These are phyloP conservation scores for Amanita subjunquillea DNA, from an alignment of 768 basidiomycete species.

Conservation along the genomic window DNA sequence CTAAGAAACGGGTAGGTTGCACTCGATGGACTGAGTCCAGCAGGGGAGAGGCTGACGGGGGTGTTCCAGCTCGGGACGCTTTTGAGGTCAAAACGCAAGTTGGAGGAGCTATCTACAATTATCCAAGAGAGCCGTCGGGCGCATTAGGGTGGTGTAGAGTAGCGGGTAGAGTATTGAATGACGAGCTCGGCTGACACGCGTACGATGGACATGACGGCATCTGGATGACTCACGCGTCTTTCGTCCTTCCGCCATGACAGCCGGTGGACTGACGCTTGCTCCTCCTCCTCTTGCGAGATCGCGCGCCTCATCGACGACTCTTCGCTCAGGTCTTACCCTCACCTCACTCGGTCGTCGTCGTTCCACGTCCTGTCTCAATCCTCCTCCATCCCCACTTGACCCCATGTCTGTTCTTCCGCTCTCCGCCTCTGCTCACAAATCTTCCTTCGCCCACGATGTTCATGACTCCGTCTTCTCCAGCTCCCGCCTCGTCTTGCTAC, in stretches of 20 bases:
- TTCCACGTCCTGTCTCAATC: constrained; percentile 37
- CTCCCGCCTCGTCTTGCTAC: constrained; percentile 32
- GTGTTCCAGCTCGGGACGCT: constrained; percentile 82
- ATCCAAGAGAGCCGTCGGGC: constrained; percentile 91
- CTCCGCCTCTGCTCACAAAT: constrained; percentile 37
- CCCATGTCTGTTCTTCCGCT: constrained; percentile 46
- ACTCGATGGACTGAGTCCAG: neutral
- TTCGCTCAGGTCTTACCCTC: constrained; percentile 41
- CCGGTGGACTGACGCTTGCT: neutral
- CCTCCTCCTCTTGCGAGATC: constrained; percentile 26
- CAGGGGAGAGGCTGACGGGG: constrained; percentile 1
- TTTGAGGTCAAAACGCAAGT: constrained; percentile 95
- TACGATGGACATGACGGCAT: neutral
- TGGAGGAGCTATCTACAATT: constrained; percentile 88
- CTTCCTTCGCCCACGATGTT: constrained; percentile 8
- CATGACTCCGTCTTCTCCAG: constrained; percentile 26
- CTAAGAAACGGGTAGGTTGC: constrained; percentile 90
- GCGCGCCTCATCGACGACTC: constrained; percentile 53
- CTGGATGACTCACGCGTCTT: neutral
- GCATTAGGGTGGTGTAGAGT: constrained; percentile 22
- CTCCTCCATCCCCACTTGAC: constrained; percentile 8
- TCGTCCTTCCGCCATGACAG: neutral
- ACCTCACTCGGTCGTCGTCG: constrained; percentile 45
- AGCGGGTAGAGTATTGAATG: neutral
- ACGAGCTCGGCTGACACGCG: too few relatives aligned